Percentiles rank a stretch among this genome's conserved stretches.
phyloP scores from a whole-genome alignment of 2,329 filamentous ascomycete genomes.

The Nigrospora sphaerica region DNA sequence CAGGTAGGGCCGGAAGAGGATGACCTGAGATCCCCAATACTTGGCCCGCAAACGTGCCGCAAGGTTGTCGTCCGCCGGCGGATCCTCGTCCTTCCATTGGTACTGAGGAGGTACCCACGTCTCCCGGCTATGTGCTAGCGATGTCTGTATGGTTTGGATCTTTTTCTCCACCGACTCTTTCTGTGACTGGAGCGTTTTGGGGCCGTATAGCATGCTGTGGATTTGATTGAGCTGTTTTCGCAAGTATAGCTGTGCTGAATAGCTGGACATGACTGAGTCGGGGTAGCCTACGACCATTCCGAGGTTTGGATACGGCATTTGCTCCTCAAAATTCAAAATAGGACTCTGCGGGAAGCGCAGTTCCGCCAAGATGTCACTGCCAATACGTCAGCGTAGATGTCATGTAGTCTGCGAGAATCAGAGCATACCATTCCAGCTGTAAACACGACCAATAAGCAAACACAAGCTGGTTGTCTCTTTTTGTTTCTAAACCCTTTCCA shows the following conservation, averaged over 20 bases:
- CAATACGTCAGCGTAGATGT: background rate
- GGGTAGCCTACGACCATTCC: conserved; percentile 37
- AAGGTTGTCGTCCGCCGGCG: conserved; percentile 69
- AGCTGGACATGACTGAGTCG: conserved; percentile 47
- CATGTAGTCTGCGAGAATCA: too few species aligned
- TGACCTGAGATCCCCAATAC: conserved; percentile 87
- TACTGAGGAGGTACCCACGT: conserved; percentile 44
- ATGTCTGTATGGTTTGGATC: conserved; percentile 39
- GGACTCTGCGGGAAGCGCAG: conserved; percentile 57
- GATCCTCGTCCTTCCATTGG: conserved; percentile 58
- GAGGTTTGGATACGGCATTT: conserved; percentile 61
- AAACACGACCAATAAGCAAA: conserved; percentile 90
- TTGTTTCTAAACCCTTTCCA: conserved; percentile 26
- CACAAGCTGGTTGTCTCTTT: conserved; percentile 56
- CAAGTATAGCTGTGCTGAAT: conserved; percentile 56
- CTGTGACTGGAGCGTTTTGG: conserved; percentile 12
- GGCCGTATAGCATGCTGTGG: conserved; percentile 45
- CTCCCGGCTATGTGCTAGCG: conserved; percentile 33
- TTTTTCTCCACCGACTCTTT: conserved; percentile 26
- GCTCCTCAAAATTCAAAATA: conserved; percentile 53
- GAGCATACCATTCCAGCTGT: conserved; percentile 73
- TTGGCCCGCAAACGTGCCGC: conserved; percentile 81
- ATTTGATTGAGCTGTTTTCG: conserved; percentile 59
- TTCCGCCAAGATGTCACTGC: conserved; percentile 85
- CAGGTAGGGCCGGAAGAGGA: conserved; percentile 77